Evolutionary conservation across 257 asterid genomes (phyloP).

Genomic region (Lycium ferocissimum): DNA sequence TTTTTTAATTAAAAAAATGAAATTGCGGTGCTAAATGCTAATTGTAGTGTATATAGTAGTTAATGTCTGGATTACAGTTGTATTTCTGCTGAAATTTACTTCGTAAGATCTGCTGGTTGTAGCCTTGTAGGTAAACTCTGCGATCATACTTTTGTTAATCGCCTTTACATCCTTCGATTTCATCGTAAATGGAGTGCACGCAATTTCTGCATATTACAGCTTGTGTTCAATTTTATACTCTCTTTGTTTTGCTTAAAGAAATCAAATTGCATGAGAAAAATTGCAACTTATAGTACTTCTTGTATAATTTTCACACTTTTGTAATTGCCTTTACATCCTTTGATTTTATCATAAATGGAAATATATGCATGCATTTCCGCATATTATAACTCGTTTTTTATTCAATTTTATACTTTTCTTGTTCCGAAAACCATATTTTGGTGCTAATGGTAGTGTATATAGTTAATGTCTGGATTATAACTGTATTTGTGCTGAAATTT

Average conservation of each 20-base stretch:
- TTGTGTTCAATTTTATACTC: not conserved
- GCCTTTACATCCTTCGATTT: not conserved
- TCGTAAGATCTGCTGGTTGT: too few relatives aligned
- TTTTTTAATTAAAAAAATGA: too few relatives aligned
- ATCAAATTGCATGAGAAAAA: not conserved
- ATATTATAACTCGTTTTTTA: not conserved
- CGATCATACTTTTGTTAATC: too few relatives aligned
- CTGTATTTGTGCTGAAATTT: conserved; percentile 7
- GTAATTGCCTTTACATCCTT: not conserved
- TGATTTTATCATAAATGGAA: not conserved
- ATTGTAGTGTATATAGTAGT: not conserved
- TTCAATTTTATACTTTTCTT: not conserved
- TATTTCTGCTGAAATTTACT: conserved; percentile 1
- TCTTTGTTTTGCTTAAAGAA: too few relatives aligned
- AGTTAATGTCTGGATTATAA: not conserved
- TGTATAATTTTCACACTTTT: too few relatives aligned
- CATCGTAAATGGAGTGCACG: not conserved
- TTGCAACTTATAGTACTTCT: not conserved
- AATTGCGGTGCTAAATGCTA: not conserved
- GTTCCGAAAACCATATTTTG: not conserved
- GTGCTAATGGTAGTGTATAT: not conserved
- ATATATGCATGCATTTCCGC: not conserved
- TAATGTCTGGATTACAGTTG: not conserved
- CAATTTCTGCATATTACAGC: too few relatives aligned
- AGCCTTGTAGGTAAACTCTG: too few relatives aligned